Conservation (phyloP, 257 asterid species). For the Solanum piurae region DNA sequence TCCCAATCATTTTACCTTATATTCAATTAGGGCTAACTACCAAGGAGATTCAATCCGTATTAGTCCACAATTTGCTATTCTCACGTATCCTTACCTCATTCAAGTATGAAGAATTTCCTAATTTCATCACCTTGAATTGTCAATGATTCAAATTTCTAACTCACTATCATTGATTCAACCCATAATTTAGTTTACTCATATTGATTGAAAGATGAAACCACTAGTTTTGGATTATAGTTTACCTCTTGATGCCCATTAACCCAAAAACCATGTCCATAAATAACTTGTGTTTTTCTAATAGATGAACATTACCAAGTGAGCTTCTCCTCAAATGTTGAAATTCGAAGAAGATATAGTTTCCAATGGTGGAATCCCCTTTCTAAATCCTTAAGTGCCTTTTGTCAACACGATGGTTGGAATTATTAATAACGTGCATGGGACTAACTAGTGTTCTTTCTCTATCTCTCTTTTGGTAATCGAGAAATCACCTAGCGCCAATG, state of each 20-base stretch:
- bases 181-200: neutral
- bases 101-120: neutral
- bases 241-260: neutral
- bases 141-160: neutral
- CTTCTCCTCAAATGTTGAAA: neutral
- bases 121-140: neutral
- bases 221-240: neutral
- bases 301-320: neutral
- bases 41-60: neutral
- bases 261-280: neutral
- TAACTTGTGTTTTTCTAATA: neutral
- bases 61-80: neutral
- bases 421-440: neutral
- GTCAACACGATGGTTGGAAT: neutral
- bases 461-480: neutral
- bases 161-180: neutral
- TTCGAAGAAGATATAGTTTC: neutral
- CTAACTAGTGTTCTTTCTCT: neutral
- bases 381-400: neutral
- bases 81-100: neutral
- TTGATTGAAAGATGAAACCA: neutral
- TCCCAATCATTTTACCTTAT: neutral
- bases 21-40: neutral
- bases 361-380: neutral
- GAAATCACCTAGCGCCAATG: neutral